phyloP scores from a whole-genome alignment of 345 rosid genomes.

The Populus pruinosa region DNA sequence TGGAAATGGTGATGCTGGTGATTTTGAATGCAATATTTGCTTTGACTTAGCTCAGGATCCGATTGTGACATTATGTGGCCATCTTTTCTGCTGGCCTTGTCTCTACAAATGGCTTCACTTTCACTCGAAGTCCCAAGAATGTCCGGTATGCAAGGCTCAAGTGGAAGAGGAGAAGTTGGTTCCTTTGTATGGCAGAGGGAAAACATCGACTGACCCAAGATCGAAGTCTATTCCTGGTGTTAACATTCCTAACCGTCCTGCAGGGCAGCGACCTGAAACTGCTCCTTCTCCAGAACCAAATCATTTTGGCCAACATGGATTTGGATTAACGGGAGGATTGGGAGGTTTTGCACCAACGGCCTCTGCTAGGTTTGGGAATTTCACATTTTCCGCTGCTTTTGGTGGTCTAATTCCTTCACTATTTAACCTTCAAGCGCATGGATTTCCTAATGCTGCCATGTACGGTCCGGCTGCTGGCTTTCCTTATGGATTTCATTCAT shows the following conservation, averaged over 20 bases:
- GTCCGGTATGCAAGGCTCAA: slow-evolving; percentile 92
- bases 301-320: slow-evolving; percentile 64
- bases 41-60: slow-evolving; percentile 99
- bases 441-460: slow-evolving; percentile 76
- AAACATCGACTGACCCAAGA: slow-evolving; percentile 75
- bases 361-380: slow-evolving; percentile 71
- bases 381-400: slow-evolving; percentile 74
- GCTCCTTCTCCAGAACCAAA: slow-evolving; percentile 82
- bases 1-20: slow-evolving; percentile 58
- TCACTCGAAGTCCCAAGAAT: slow-evolving; percentile 72
- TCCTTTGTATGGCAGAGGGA: slow-evolving; percentile 95
- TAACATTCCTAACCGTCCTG: slow-evolving; percentile 81
- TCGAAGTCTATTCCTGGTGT: slow-evolving; percentile 80
- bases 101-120: slow-evolving; percentile 94
- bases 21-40: slow-evolving; percentile 97
- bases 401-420: slow-evolving; percentile 86
- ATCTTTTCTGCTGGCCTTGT: slow-evolving; percentile 99
- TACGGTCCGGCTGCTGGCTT: slow-evolving; percentile 70
- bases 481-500: slow-evolving; percentile 67
- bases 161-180: slow-evolving; percentile 87
- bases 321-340: slow-evolving; percentile 74
- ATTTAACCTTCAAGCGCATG: slow-evolving; percentile 79
- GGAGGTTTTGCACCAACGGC: slow-evolving; percentile 86
- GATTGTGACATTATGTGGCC: slow-evolving; percentile 94
- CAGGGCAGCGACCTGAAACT: slow-evolving; percentile 98